Evolutionary conservation across 2,329 filamentous ascomycete species (phyloP).

Genomic region (Fusarium chuoi): DNA sequence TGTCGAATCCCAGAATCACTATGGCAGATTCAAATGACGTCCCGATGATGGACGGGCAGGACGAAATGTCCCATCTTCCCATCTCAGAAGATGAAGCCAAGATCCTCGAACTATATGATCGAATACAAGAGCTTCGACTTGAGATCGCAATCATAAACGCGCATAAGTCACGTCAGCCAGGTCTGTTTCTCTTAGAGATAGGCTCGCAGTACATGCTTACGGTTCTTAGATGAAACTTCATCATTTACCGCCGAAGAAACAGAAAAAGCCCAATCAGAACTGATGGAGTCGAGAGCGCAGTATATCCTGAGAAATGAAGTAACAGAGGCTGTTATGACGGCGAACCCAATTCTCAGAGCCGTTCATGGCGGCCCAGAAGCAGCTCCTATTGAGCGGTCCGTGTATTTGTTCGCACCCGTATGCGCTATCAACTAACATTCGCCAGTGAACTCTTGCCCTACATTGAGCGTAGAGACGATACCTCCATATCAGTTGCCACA

Average conservation of each 20-base stretch:
- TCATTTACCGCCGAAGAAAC: slow-evolving; percentile 61
- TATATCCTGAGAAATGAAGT: slow-evolving; percentile 77
- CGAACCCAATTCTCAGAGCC: slow-evolving; percentile 80
- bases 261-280: slow-evolving; percentile 69
- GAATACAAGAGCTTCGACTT: slow-evolving; percentile 75
- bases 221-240: slow-evolving; percentile 32
- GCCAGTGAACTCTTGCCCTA: slow-evolving; percentile 73
- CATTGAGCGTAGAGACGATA: slow-evolving; percentile 72
- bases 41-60: slow-evolving; percentile 39
- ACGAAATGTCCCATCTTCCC: slow-evolving; percentile 56
- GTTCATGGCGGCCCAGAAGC: slow-evolving; percentile 75
- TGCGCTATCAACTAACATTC: slow-evolving; percentile 13
- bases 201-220: slow-evolving; percentile 19
- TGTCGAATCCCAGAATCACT: background rate
- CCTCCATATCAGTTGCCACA: slow-evolving; percentile 71
- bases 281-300: slow-evolving; percentile 75
- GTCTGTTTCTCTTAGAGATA: slow-evolving; percentile 42
- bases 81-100: slow-evolving; percentile 74
- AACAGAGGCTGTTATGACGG: slow-evolving; percentile 73
- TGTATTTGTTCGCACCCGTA: background rate
- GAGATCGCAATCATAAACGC: slow-evolving; percentile 75
- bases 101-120: slow-evolving; percentile 76
- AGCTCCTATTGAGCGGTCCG: slow-evolving; percentile 74
- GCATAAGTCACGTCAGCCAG: slow-evolving; percentile 51
- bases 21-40: slow-evolving; percentile 47